phyloP scores from a whole-genome alignment of 2,329 filamentous ascomycete genomes.

The Cladosporium austrohemisphaericum region DNA sequence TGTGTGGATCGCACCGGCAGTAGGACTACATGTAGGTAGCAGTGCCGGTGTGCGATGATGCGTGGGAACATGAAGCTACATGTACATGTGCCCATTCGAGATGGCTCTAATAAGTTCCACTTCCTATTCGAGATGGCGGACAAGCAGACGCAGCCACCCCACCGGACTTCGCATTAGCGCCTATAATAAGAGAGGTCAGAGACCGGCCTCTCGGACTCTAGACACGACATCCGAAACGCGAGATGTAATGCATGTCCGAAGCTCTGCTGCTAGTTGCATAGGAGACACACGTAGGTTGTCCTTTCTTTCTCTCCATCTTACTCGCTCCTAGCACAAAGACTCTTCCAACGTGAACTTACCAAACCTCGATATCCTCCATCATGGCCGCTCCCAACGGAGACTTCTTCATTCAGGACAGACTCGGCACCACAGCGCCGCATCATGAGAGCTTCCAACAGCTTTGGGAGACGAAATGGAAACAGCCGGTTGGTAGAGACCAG shows the following conservation, averaged over 20 bases:
- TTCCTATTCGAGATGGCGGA: too few species aligned
- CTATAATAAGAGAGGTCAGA: not conserved
- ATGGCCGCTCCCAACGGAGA: conserved; percentile 26
- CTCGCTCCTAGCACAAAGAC: not conserved
- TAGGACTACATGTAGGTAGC: too few species aligned
- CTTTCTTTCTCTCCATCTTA: not conserved
- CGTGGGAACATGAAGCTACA: too few species aligned
- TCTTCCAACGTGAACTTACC: not conserved
- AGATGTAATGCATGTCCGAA: not conserved
- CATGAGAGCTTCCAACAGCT: conserved; percentile 46
- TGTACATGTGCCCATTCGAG: too few species aligned
- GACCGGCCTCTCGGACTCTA: conserved; percentile 8
- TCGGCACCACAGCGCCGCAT: conserved; percentile 41
- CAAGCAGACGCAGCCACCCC: too few species aligned
- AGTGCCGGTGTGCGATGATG: too few species aligned
- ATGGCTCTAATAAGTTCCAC: too few species aligned
- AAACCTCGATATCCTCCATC: not conserved
- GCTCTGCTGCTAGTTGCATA: not conserved
- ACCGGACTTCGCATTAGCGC: conserved; percentile 7
- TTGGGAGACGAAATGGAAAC: conserved; percentile 76
- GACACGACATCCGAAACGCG: conserved; percentile 12
- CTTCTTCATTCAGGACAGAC: conserved; percentile 47
- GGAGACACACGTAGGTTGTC: not conserved
- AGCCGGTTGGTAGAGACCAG: conserved; percentile 48
- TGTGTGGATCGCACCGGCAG: too few species aligned